Conservation (phyloP, 2,329 filamentous ascomycete genomes). For the Nemania abortiva region DNA sequence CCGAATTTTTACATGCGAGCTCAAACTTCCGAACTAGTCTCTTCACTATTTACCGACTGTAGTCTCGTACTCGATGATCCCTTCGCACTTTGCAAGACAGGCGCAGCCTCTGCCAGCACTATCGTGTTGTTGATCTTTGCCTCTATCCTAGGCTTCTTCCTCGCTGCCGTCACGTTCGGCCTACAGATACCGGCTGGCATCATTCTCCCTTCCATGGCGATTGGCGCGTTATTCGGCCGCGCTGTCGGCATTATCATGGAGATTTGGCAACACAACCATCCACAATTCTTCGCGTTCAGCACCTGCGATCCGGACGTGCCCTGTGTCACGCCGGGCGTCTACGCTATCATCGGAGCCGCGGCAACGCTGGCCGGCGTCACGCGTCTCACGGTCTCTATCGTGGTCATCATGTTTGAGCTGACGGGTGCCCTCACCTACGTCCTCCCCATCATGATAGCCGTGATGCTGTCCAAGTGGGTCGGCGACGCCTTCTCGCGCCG, state of each 20-base stretch:
- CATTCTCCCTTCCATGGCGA: conserved; percentile 94
- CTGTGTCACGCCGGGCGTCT: conserved; percentile 94
- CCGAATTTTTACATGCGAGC: conserved; percentile 97
- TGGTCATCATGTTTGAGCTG: conserved; percentile 99
- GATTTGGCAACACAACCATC: conserved; percentile 84
- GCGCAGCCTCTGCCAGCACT: conserved; percentile 83
- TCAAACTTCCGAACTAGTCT: conserved; percentile 90
- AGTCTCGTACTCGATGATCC: conserved; percentile 83
- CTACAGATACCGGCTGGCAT: conserved; percentile 95
- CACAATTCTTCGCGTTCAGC: conserved; percentile 80
- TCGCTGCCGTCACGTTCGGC: conserved; percentile 91
- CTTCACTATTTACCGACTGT: conserved; percentile 92
- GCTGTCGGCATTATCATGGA: conserved; percentile 91
- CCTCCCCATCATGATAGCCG: conserved; percentile 97
- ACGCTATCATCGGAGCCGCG: conserved; percentile 95
- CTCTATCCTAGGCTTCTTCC: conserved; percentile 83
- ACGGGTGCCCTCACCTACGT: conserved; percentile 97
- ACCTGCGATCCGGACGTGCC: conserved; percentile 86
- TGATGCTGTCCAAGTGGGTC: conserved; percentile 98
- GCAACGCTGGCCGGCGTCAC: conserved; percentile 95
- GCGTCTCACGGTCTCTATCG: conserved; percentile 96
- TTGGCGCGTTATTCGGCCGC: conserved; percentile 90
- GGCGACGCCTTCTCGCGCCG: conserved; percentile 93
- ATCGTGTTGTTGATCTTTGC: conserved; percentile 87
- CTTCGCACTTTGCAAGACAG: conserved; percentile 90